Base-by-base conservation (phyloP, 1,139 yeast genomes). In the Nakaseomyces delphensis region DNA sequence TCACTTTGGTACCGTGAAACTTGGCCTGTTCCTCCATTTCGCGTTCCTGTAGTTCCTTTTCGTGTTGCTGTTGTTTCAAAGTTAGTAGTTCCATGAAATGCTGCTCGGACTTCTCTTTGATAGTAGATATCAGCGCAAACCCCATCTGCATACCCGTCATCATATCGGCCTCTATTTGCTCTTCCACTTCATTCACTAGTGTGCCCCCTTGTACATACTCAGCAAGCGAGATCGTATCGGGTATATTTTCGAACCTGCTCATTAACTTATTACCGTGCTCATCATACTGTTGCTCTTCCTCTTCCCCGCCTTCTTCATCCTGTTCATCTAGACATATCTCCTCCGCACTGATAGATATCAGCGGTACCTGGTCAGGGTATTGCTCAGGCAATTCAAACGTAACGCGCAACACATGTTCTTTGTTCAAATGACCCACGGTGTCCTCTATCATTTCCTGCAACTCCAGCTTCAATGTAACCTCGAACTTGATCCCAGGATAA, bases 21-120 rank as follows among this genome's bases (percentile, higher is more conserved):
- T 79, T 73, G 70, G 83, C 71, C 72, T 87, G 76, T 70, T 83
- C 76, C 70, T 86, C 69, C 68, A 83, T 72, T 68, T 83, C 74
- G 52, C 76, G 76, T 20, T 69, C 78, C 41, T 73, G 67, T 20
- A 82, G 63, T 49, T 72, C 73, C 41, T 68, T 66, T 47, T 83
- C 87, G 52, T 81, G 73, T 48, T 66, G 66, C 43, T 70, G 70
- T 53, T 84, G 89, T 38, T 70, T 71, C 10, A 53, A 56, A n/a
- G 68, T 67, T 36, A 84, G 66, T 52, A 81, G 80, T 9, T 67
- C 63, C 20, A 69, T 73, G 54, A 84, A 83, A 49, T 76, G 57
- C 21, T 63, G 64, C 56, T 91, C 97, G 3, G 84, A 89, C 46
- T 74, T 74, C 42, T 89, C 97, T 57, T 89, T 89, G 43, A 87